Evolutionary conservation across 495 filamentous ascomycete species (phyloP).

Genomic region (Penicillium canariense): DNA sequence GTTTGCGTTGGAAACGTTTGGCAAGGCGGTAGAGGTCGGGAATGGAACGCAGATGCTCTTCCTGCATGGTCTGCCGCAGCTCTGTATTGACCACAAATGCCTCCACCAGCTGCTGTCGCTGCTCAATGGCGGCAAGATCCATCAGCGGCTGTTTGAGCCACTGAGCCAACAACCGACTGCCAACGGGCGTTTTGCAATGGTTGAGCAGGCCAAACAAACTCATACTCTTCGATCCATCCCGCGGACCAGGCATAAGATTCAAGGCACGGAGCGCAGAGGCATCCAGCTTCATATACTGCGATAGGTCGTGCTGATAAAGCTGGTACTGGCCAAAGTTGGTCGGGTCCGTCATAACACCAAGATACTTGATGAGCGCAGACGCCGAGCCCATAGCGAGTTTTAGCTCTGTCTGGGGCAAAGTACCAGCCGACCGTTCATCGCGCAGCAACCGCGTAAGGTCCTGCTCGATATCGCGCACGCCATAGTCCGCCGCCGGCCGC

Average conservation of each 20-base stretch:
- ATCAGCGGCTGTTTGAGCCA: conserved; percentile 99
- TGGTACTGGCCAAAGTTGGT: conserved; percentile 97
- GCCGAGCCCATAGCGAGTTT: conserved; percentile 97
- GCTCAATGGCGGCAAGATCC: conserved; percentile 85
- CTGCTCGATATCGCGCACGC: conserved; percentile 91
- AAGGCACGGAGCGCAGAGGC: conserved; percentile 89
- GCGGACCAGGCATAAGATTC: conserved; percentile 93
- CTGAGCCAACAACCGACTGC: conserved; percentile 85
- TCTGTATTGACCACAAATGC: conserved; percentile 93
- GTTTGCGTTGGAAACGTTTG: conserved; percentile 88
- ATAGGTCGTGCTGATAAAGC: conserved; percentile 94
- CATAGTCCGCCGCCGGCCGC: conserved; percentile 72
- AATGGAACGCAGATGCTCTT: conserved; percentile 90
- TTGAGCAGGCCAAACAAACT: conserved; percentile 91
- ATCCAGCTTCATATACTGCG: conserved; percentile 99
- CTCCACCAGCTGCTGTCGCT: conserved; percentile 90
- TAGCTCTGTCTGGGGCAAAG: conserved; percentile 83
- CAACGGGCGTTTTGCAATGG: conserved; percentile 95
- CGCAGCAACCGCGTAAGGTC: conserved; percentile 83
- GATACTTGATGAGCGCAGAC: conserved; percentile 89
- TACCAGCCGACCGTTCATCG: conserved; percentile 73
- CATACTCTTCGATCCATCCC: conserved; percentile 97
- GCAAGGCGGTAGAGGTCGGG: conserved; percentile 92
- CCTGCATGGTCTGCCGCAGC: conserved; percentile 94
- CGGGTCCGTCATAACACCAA: conserved; percentile 84